These are phyloP conservation scores for Pythium biforme DNA, from an alignment of 352 stramenopile genomes.

Conservation along the genomic window DNA sequence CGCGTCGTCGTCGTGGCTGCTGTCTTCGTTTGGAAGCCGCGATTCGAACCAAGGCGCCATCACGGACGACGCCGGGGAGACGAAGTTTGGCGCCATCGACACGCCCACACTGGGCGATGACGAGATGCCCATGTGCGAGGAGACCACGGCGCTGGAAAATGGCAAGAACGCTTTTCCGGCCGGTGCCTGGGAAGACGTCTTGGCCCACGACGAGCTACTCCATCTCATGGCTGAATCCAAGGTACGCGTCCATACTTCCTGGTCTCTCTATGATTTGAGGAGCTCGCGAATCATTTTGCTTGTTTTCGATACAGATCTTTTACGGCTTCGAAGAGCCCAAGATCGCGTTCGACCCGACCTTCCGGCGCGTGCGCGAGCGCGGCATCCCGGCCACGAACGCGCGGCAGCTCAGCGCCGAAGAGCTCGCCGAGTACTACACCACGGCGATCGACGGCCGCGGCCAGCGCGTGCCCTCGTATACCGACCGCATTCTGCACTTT, in stretches of 20 bases:
- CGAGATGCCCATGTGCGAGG: conserved; percentile 5
- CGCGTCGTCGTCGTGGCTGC: conserved; percentile 19
- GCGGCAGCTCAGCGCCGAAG: conserved; percentile 17
- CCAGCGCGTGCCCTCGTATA: conserved; percentile 85
- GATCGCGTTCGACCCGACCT: conserved; percentile 81
- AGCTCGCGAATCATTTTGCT: no score
- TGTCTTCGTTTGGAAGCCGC: conserved; percentile 15
- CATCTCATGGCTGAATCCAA: conserved; percentile 43
- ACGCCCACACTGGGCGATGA: conserved; percentile 6
- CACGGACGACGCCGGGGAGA: background rate
- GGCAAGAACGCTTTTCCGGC: background rate
- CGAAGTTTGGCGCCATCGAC: conserved; percentile 10
- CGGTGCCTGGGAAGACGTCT: conserved; percentile 63
- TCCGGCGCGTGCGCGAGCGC: conserved; percentile 56
- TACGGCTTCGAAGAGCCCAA: conserved; percentile 72
- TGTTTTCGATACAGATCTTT: conserved; percentile 41
- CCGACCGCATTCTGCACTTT: conserved; percentile 86
- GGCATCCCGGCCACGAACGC: conserved; percentile 8
- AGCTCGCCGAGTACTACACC: conserved; percentile 57
- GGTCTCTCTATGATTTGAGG: no score
- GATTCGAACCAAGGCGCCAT: background rate
- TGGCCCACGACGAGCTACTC: conserved; percentile 71
- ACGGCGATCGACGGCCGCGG: conserved; percentile 52
- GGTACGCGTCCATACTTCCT: background rate
- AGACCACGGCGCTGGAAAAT: background rate